Evolutionary conservation across 2,329 filamentous ascomycete species (phyloP).

Genomic region (Pyrenophora graminea): DNA sequence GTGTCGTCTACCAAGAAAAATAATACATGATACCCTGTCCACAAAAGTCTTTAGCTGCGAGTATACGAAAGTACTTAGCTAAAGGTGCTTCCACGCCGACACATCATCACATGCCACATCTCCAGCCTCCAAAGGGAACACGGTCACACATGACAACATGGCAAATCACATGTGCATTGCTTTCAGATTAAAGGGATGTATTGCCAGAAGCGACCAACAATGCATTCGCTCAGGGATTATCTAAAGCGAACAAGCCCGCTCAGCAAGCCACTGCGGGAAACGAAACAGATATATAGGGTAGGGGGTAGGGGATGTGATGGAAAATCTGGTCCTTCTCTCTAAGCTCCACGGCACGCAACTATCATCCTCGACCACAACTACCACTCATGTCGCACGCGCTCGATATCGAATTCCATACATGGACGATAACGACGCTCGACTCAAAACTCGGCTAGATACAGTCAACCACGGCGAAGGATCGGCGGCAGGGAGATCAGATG

Average conservation of each 20-base stretch:
- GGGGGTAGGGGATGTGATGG: conserved; percentile 22
- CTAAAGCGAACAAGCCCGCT: conserved; percentile 36
- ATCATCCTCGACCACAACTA: conserved; percentile 14
- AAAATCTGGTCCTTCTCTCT: conserved; percentile 20
- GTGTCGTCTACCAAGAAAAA: neutral
- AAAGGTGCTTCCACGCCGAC: too few relatives aligned
- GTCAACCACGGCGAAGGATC: conserved; percentile 41
- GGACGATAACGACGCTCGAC: conserved; percentile 23
- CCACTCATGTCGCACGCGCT: conserved; percentile 18
- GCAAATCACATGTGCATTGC: neutral
- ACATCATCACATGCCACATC: too few relatives aligned
- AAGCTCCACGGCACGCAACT: conserved; percentile 15
- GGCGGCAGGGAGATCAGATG: conserved; percentile 64
- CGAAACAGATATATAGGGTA: conserved; percentile 35
- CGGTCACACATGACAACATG: too few relatives aligned
- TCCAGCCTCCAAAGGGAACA: too few relatives aligned
- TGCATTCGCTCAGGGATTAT: conserved; percentile 41
- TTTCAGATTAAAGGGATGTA: conserved; percentile 4
- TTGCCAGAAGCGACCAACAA: conserved; percentile 23
- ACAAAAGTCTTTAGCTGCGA: neutral
- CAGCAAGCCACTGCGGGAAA: conserved; percentile 33
- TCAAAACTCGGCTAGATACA: conserved; percentile 30
- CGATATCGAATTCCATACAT: conserved; percentile 18
- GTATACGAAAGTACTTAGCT: too few relatives aligned
- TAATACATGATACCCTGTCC: conserved; percentile 5